Evolutionary conservation across 2,329 filamentous ascomycete genomes (phyloP), one percentile per base, ranked within the genome.

Genomic region (Pezizomycotina sp.): DNA sequence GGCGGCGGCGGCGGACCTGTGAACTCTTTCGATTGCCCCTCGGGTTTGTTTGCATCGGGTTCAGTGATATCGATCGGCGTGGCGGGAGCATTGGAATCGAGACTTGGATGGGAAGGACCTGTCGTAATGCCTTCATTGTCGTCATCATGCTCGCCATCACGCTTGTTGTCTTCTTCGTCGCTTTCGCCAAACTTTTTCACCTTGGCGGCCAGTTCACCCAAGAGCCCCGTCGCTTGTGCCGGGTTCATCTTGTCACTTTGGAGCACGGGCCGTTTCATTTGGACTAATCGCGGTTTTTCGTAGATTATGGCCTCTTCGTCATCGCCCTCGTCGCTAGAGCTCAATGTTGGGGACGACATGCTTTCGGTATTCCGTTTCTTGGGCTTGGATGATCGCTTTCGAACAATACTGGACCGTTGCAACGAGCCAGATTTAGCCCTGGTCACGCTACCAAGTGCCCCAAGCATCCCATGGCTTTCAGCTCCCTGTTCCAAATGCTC

Each of bases 211-310:
- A 71, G 52, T 59, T 63, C 65, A 62, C 66, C 59, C 62, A 76
- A 53, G 60, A 86, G 56, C 54, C 72, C 62, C 64, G 72, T 62
- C 62, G 75, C 65, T 63, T 82, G 58, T 58, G 68, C 57, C 26
- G 64, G 59, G 42, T 65, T 64, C 53, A 75, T 61, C 52, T 68
- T 70, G 3, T 24, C 23, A 47, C 71, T 65, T 49, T 71, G 37
- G 14, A 16, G 60, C 21, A 65, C 59, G 7, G 82, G 81, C 44
- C 81, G 70, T 55, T 71, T 76, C 58, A 86, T 71, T 56, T 89
- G 69, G 38, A 92, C 70, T 31, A 92, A 61, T 36, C 75, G 70
- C 24, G 84, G 79, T 58, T 75, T 86, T 59, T 84, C 80, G 46
- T 75, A 78, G 15, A 86, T 58, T 25, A 74, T 63, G 18, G 66